phyloP scores from a whole-genome alignment of 2,329 filamentous ascomycete genomes.

The Ambrosiella beaveri region DNA sequence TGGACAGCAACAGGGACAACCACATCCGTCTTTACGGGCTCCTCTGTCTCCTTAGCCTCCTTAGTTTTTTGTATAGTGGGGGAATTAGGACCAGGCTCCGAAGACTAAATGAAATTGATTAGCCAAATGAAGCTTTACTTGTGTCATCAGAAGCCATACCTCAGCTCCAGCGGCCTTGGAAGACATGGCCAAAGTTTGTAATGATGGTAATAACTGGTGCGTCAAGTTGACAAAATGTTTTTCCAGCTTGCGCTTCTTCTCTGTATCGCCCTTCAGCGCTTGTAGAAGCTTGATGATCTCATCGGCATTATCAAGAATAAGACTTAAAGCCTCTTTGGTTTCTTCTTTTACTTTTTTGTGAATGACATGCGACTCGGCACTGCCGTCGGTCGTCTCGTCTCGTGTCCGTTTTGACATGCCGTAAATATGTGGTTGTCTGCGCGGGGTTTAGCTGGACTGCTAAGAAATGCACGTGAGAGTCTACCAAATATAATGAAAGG shows the following conservation, averaged over 20 bases:
- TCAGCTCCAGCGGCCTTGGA: slow-evolving; percentile 2
- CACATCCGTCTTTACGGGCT: background rate
- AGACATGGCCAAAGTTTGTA: slow-evolving; percentile 15
- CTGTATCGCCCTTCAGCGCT: slow-evolving; percentile 17
- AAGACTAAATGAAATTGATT: background rate
- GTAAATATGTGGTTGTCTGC: background rate
- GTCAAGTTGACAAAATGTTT: slow-evolving; percentile 14
- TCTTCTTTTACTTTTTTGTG: slow-evolving; percentile 15
- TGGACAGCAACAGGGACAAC: background rate
- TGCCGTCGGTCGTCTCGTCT: slow-evolving; percentile 7
- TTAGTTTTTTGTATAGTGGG: no score
- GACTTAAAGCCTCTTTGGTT: slow-evolving; percentile 17
- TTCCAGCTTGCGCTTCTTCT: slow-evolving; percentile 15
- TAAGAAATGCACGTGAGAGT: background rate
- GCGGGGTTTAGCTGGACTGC: background rate
- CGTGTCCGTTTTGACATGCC: slow-evolving; percentile 13
- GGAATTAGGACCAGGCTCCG: background rate
- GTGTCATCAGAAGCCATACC: slow-evolving; percentile 1
- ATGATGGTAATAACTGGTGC: slow-evolving; percentile 18
- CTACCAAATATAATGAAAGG: background rate
- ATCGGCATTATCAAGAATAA: slow-evolving; percentile 22
- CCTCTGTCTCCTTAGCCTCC: background rate
- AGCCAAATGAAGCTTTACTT: background rate
- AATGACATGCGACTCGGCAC: slow-evolving; percentile 1
- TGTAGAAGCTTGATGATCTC: slow-evolving; percentile 24